Conservation (phyloP, 306 rosid genomes). For the Lupinus albus region DNA sequence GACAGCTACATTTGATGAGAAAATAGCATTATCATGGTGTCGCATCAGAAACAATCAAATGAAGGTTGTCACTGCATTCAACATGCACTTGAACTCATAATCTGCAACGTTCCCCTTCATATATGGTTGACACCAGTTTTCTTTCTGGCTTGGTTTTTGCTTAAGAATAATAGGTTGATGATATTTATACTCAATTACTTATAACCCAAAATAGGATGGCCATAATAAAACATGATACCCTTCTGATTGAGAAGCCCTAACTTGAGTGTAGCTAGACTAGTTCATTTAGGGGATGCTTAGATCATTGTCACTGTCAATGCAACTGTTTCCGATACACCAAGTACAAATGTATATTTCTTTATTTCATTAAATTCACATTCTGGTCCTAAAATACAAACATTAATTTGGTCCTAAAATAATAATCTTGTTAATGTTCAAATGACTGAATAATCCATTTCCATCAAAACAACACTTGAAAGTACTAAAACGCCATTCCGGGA, state of each 20-base stretch:
- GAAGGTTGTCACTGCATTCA: not conserved
- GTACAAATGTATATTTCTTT: too few relatives aligned
- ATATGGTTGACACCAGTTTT: too few relatives aligned
- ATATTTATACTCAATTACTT: not conserved
- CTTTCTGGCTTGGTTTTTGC: too few relatives aligned
- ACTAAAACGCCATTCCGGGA: too few relatives aligned
- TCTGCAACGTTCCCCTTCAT: not conserved
- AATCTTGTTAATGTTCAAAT: too few relatives aligned
- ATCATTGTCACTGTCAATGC: too few relatives aligned
- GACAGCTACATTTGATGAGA: slow-evolving; percentile 1
- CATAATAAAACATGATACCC: not conserved
- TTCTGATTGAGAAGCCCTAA: slow-evolving; percentile 23
- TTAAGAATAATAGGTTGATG: slow-evolving; percentile 5
- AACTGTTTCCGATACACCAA: too few relatives aligned
- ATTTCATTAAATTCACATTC: too few relatives aligned
- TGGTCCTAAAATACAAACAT: too few relatives aligned
- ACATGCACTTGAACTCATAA: slow-evolving; percentile 5
- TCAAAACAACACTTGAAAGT: too few relatives aligned
- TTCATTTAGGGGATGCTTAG: not conserved
- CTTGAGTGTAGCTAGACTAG: not conserved
- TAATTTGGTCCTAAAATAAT: too few relatives aligned
- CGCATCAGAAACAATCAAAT: slow-evolving; percentile 7
- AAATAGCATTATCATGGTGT: not conserved
- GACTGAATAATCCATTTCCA: too few relatives aligned
- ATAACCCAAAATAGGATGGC: slow-evolving; percentile 15